Conservation (phyloP, 108 stramenopile species). For the Chaetoceros tenuissimus region DNA sequence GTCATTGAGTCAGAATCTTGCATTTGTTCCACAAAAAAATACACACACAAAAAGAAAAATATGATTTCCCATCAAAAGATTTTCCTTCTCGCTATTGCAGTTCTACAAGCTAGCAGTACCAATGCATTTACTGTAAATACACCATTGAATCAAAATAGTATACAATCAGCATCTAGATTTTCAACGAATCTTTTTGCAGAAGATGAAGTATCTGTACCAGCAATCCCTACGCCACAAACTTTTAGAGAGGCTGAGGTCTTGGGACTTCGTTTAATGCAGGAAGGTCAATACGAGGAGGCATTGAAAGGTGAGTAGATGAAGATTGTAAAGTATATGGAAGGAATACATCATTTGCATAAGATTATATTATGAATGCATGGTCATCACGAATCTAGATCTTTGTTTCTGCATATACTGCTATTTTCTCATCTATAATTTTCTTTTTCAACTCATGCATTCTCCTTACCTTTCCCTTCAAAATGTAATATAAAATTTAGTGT, state of each 20-base stretch:
- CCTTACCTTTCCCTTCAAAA: background rate
- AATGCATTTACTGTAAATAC: too few species aligned
- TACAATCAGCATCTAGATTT: too few species aligned
- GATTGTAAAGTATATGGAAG: background rate
- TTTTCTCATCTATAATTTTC: background rate
- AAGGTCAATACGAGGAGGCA: slow-evolving; percentile 63
- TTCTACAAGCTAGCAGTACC: too few species aligned
- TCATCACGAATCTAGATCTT: too few species aligned
- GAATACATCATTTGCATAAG: background rate
- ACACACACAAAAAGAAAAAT: too few species aligned
- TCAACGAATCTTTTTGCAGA: too few species aligned
- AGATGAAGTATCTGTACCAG: too few species aligned
- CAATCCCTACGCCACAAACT: slow-evolving; percentile 43
- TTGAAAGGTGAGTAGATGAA: slow-evolving; percentile 39
- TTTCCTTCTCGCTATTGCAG: too few species aligned
- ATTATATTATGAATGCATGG: background rate
- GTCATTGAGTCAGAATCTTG: too few species aligned
- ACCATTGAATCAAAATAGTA: too few species aligned
- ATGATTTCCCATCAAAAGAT: too few species aligned
- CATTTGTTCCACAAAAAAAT: too few species aligned
- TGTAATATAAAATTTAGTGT: slow-evolving; percentile 36
- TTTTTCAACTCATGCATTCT: background rate
- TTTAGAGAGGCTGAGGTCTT: slow-evolving; percentile 78
- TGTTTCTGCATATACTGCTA: slow-evolving; percentile 3
- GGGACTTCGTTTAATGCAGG: slow-evolving; percentile 70